Percentiles rank a stretch among this genome's conserved stretches.
These are phyloP conservation scores for Gossypium trilobum DNA, from an alignment of 441 rosid genomes.

Conservation along the genomic window DNA sequence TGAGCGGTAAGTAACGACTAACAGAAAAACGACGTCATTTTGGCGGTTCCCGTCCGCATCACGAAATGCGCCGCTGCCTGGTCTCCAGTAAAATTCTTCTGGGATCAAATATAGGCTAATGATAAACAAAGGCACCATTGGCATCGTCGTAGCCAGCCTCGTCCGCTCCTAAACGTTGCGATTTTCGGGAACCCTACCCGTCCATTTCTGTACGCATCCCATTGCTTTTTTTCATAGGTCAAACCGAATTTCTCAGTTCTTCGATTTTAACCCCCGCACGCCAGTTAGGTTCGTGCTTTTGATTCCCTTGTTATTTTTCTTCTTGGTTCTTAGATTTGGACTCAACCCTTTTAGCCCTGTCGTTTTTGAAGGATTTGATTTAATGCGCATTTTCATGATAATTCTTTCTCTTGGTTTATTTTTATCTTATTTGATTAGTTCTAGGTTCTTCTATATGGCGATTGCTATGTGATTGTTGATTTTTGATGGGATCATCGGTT, in stretches of 20 bases:
- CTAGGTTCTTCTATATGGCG: not conserved
- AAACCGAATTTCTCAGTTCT: not conserved
- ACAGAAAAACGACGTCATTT: conserved; percentile 4
- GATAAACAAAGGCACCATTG: not conserved
- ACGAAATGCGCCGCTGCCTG: not conserved
- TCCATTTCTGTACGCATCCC: too few relatives aligned
- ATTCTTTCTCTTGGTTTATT: not conserved
- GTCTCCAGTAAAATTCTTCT: conserved; percentile 21
- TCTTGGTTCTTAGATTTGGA: not conserved
- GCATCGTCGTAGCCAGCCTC: not conserved
- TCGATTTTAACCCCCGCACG: not conserved
- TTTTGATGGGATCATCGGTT: not conserved
- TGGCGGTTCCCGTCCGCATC: not conserved
- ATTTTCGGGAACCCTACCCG: not conserved
- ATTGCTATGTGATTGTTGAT: not conserved
- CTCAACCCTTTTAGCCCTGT: not conserved
- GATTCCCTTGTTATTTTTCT: not conserved
- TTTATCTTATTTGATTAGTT: not conserved
- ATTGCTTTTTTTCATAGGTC: not conserved
- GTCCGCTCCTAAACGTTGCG: not conserved
- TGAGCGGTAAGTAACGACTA: not conserved
- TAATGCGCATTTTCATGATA: not conserved
- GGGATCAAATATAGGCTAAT: not conserved
- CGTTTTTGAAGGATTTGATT: not conserved
- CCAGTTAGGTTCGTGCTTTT: not conserved